A percentile compares a stretch with the other conserved stretches of the same genome.
Evolutionary conservation across 139 green algal genomes (phyloP).

Genomic region (Klebsormidium nitens): DNA sequence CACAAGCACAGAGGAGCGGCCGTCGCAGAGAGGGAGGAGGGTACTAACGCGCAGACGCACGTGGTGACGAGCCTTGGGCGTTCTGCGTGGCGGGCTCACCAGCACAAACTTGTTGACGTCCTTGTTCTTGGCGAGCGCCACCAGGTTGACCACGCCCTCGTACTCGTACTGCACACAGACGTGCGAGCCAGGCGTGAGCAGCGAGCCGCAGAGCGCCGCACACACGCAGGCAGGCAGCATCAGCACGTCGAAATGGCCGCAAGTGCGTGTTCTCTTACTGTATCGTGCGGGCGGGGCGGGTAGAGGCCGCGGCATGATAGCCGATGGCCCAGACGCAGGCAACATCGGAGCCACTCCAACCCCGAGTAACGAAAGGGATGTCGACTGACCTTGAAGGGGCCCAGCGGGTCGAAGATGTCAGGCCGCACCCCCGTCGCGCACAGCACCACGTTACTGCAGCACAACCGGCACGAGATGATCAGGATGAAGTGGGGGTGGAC

Average conservation of each 20-base stretch:
- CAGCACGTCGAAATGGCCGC: background rate
- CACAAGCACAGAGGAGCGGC: too few species aligned
- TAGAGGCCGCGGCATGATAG: background rate
- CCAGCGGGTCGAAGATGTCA: background rate
- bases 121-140: background rate
- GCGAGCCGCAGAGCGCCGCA: background rate
- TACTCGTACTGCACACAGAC: background rate
- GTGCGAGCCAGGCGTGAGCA: background rate
- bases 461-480: background rate
- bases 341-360: too few species aligned
- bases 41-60: too few species aligned
- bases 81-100: too few species aligned
- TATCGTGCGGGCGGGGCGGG: background rate
- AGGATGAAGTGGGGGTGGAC: background rate
- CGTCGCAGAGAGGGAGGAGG: too few species aligned
- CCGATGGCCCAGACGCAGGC: background rate
- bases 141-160: background rate
- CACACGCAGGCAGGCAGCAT: background rate
- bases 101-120: slow-evolving; percentile 13
- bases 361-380: too few species aligned
- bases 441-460: background rate
- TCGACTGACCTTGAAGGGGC: background rate
- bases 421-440: background rate
- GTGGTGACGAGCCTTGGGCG: too few species aligned
- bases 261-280: background rate